These are phyloP conservation scores for Hibiscus mutabilis DNA, from an alignment of 345 rosid species.

Conservation along the genomic window DNA sequence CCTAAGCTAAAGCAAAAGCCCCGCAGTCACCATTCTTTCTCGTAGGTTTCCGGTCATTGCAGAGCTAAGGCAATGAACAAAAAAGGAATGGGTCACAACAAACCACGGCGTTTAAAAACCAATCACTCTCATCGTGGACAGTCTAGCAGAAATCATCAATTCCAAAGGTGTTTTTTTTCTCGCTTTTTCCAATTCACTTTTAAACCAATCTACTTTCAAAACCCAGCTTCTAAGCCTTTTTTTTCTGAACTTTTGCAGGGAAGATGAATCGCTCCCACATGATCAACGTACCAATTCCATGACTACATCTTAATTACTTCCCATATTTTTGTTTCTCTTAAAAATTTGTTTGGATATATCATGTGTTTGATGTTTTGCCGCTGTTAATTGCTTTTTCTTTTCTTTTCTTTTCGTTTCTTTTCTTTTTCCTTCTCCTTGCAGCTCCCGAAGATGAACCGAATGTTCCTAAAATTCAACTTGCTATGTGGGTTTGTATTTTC, in stretches of 20 bases:
- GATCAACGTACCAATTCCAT: conserved; percentile 31
- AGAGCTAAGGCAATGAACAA: not conserved
- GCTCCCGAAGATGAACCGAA: conserved; percentile 47
- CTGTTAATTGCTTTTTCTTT: not conserved
- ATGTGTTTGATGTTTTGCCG: conserved; percentile 22
- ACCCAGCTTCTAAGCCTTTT: not conserved
- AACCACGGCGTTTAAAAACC: conserved; percentile 38
- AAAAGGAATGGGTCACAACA: conserved; percentile 44
- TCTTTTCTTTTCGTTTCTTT: too few relatives aligned
- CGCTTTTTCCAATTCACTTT: not conserved
- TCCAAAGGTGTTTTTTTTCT: conserved; percentile 23
- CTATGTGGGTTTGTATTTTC: conserved; percentile 76
- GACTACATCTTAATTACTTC: not conserved
- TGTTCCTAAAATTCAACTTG: conserved; percentile 68
- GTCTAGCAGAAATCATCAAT: conserved; percentile 37
- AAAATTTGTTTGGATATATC: not conserved
- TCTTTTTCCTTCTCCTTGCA: conserved; percentile 15
- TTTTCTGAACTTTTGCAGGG: conserved; percentile 27
- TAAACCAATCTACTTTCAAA: not conserved
- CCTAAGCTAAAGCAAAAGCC: not conserved
- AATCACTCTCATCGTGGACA: conserved; percentile 35
- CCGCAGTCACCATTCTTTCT: not conserved
- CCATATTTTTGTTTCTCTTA: not conserved
- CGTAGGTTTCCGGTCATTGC: not conserved
- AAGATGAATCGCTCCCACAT: conserved; percentile 53